Conservation (phyloP, 2,329 filamentous ascomycete species). For the Venturia nashicola region DNA sequence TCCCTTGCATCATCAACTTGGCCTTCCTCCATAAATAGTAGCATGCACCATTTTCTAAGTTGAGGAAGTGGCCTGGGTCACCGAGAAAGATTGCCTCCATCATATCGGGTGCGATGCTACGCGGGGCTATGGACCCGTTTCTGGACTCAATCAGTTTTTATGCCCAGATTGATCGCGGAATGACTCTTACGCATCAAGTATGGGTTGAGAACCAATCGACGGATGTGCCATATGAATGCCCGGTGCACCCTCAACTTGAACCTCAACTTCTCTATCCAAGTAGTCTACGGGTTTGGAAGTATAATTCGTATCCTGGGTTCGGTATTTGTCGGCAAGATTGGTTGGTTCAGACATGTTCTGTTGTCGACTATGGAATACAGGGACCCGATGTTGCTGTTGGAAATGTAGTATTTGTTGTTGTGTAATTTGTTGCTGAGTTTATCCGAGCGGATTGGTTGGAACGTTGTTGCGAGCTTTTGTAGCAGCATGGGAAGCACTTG, state of each 20-base stretch:
- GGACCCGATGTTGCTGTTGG: neutral
- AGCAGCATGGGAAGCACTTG: neutral
- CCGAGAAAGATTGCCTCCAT: slow-evolving; percentile 1
- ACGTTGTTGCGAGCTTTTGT: neutral
- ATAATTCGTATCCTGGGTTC: neutral
- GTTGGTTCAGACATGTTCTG: neutral
- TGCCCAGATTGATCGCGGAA: neutral
- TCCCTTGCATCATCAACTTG: neutral
- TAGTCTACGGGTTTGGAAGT: neutral
- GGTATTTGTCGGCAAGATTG: neutral
- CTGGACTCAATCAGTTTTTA: neutral
- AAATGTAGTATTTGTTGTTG: neutral
- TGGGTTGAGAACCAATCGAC: neutral
- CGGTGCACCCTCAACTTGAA: neutral
- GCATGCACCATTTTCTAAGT: neutral
- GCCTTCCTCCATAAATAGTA: neutral
- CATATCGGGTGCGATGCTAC: neutral
- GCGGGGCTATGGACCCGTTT: neutral
- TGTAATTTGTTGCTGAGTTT: neutral
- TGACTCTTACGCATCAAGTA: neutral
- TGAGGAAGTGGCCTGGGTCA: neutral
- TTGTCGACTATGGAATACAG: too few species aligned
- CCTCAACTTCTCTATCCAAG: neutral
- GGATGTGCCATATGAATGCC: neutral
- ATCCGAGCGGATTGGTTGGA: neutral